Conservation (phyloP, 139 green algal species). For the Coccomyxa sp. region DNA sequence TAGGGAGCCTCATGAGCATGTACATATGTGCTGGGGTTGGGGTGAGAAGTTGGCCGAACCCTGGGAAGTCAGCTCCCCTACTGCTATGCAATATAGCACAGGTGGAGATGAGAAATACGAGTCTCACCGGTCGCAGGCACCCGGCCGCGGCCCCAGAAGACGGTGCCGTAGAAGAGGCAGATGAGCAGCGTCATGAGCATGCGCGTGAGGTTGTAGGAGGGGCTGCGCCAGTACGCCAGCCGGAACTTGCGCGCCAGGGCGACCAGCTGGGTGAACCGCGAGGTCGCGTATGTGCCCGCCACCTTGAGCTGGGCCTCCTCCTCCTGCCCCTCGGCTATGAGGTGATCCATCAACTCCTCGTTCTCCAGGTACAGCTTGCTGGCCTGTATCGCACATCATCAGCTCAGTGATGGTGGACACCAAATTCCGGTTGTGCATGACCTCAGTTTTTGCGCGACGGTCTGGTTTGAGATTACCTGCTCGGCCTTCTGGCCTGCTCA, state of each 20-base stretch:
- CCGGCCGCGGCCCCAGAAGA: slow-evolving; percentile 33
- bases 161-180: slow-evolving; percentile 30
- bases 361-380: slow-evolving; percentile 32
- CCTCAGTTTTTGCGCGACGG: no score
- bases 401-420: no score
- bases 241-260: slow-evolving; percentile 30
- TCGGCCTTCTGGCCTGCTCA: no score
- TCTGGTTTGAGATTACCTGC: no score
- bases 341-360: slow-evolving; percentile 6
- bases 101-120: neutral
- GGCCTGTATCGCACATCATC: slow-evolving; percentile 15
- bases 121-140: slow-evolving; percentile 11
- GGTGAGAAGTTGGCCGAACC: no score
- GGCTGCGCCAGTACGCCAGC: slow-evolving; percentile 37
- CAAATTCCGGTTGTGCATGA: no score
- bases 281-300: slow-evolving; percentile 19
- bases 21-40: no score
- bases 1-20: no score
- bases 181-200: slow-evolving; percentile 39
- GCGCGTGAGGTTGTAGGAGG: slow-evolving; percentile 41
- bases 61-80: no score
- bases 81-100: neutral
- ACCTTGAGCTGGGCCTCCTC: slow-evolving; percentile 27
- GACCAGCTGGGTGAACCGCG: slow-evolving; percentile 1
- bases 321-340: slow-evolving; percentile 14